A percentile compares a stretch with the other conserved stretches of the same genome.
Conservation (phyloP, 1,284 basidiomycete genomes). For the Ceratobasidium sp. region DNA sequence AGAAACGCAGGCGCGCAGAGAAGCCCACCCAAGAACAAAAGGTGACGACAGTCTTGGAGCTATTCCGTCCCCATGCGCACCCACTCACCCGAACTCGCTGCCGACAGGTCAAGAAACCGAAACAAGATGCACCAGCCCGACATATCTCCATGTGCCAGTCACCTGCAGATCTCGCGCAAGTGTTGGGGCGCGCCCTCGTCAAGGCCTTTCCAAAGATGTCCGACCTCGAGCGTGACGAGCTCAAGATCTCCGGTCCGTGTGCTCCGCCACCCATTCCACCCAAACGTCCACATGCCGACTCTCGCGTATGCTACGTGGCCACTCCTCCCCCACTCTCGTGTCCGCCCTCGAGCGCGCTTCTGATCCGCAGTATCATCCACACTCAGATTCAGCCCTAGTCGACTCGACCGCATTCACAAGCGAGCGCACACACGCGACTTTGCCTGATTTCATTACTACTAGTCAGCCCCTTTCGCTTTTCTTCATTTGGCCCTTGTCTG, state of each 20-base stretch:
- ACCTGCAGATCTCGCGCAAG: constrained; percentile 32
- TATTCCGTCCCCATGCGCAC: not conserved
- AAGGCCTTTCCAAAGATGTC: constrained; percentile 73
- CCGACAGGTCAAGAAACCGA: constrained; percentile 61
- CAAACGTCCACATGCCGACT: not conserved
- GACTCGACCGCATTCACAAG: constrained; percentile 78
- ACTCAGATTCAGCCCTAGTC: constrained; percentile 73
- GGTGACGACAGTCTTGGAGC: constrained; percentile 23
- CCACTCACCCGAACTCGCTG: not conserved
- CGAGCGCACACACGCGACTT: constrained; percentile 71
- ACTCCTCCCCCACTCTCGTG: constrained; percentile 40
- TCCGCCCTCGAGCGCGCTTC: not conserved
- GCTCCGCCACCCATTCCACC: constrained; percentile 58
- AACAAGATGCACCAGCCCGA: constrained; percentile 4
- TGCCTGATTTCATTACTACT: constrained; percentile 76
- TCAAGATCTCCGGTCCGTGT: constrained; percentile 72
- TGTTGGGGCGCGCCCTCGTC: constrained; percentile 54
- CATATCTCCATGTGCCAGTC: constrained; percentile 32
- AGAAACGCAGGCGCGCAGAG: constrained; percentile 30
- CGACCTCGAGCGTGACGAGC: constrained; percentile 75
- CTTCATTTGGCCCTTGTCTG: not conserved
- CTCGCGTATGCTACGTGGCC: not conserved
- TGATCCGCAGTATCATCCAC: constrained; percentile 47
- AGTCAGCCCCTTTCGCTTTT: constrained; percentile 49
- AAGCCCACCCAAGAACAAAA: constrained; percentile 14